phyloP scores from a whole-genome alignment of 192 early-diverging fungal genomes.

The Coemansia aciculifera region DNA sequence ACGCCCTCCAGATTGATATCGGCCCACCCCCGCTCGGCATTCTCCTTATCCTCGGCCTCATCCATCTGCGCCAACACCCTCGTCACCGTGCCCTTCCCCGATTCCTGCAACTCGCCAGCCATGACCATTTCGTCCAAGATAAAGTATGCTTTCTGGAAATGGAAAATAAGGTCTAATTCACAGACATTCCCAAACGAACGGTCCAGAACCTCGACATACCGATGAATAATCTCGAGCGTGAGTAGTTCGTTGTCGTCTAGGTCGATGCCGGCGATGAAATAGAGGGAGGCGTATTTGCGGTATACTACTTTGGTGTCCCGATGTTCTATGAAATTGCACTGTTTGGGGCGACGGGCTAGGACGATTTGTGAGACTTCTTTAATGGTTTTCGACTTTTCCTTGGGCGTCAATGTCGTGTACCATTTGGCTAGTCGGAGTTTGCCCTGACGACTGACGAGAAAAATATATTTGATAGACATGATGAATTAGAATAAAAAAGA shows the following conservation, averaged over 20 bases:
- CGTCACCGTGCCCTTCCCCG: conserved; percentile 80
- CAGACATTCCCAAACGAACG: conserved; percentile 95
- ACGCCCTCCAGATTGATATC: conserved; percentile 56
- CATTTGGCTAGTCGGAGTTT: conserved; percentile 82
- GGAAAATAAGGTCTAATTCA: conserved; percentile 97
- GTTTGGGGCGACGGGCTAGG: conserved; percentile 82
- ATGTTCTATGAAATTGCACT: conserved; percentile 99
- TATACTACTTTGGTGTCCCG: conserved; percentile 86
- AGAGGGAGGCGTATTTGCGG: conserved; percentile 91
- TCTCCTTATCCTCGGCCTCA: conserved; percentile 71
- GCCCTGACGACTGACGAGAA: conserved; percentile 80
- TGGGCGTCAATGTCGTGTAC: conserved; percentile 73
- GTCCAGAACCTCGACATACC: conserved; percentile 97
- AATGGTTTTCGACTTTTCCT: conserved; percentile 93
- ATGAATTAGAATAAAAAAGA: neutral
- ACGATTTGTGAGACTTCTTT: conserved; percentile 94
- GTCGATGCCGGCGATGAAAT: conserved; percentile 95
- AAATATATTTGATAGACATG: conserved; percentile 65
- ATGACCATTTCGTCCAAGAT: conserved; percentile 85
- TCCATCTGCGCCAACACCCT: conserved; percentile 75
- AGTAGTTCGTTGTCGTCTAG: conserved; percentile 93
- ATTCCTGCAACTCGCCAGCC: conserved; percentile 93
- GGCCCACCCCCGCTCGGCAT: conserved; percentile 64
- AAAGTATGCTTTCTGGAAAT: conserved; percentile 92
- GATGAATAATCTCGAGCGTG: conserved; percentile 93